Base-by-base conservation (phyloP, 1,284 basidiomycete species). In the Pyrrhoderma noxium region DNA sequence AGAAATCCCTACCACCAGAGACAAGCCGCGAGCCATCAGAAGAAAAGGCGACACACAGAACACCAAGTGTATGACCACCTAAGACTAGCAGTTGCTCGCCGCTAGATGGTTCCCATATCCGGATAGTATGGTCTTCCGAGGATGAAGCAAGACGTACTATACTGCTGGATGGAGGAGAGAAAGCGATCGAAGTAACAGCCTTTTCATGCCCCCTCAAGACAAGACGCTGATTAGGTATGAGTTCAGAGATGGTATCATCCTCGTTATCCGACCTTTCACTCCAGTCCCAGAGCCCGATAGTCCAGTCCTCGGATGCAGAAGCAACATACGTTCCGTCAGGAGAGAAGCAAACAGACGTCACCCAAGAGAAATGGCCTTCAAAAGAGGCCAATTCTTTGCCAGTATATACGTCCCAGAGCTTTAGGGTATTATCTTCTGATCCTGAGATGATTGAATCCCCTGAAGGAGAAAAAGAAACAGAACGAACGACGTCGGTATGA, bases 61-160 rank as follows among this genome's bases (percentile, higher is more conserved):
- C 40, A 5, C 13, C 3, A 9, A 8, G 8, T 13, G 38, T 22
- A 25, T 49, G 19, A 16, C 38, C 40, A 5, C 23, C 8, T 3
- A 48, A 37, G 21, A 47, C 27, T 2, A 19, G 4, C 9, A 25
- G 4, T 13, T 11, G 13, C 22, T 8, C 23, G 9, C 53, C 49
- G 19, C 14, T 53, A 21, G 34, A 14, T 25, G 45, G 46, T 34
- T 56, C 41, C 56, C 57, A 58, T 11, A 58, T 38, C 43, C 57
- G 47, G 14, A 56, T 40, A 8, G 52, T 56, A 4, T 36, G n/a
- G 37, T 56, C 57, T 8, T 19, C 35, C n/a, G 48, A 50, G 8
- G 35, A 52, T 36, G 55, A 56, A 16, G 42, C 51, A 13, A 58
- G 27, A 5, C 27, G 27, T 31, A 31, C 11, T 11, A 11, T 31